A percentile compares a stretch with the other conserved stretches of the same genome.
These are phyloP conservation scores for Apostasia shenzhenica DNA, from an alignment of 106 monocot genomes.

Conservation along the genomic window DNA sequence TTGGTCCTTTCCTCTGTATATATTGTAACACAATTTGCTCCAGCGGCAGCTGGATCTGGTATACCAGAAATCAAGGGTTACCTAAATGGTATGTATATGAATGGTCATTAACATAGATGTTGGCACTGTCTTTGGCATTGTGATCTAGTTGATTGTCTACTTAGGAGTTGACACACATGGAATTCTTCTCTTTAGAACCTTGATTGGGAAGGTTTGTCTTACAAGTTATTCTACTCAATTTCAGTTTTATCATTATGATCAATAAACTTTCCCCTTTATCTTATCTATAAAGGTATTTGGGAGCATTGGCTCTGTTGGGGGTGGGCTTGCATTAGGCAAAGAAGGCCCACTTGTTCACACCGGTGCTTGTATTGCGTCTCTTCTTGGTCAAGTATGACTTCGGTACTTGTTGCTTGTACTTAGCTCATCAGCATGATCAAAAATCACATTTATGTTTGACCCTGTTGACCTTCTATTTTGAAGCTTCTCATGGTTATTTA, in stretches of 20 bases:
- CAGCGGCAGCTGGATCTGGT: constrained; percentile 99
- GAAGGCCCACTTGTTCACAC: constrained; percentile 99
- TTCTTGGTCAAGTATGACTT: constrained; percentile 77
- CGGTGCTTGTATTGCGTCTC: constrained; percentile 98
- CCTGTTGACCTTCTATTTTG: no score
- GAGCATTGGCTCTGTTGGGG: constrained; percentile 96
- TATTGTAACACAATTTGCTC: constrained; percentile 90
- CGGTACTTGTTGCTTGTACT: constrained; percentile 2
- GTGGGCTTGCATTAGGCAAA: constrained; percentile 96
- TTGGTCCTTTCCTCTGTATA: constrained; percentile 85
- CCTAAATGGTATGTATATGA: constrained; percentile 66
- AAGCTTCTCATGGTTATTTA: no score
- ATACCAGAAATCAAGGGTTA: constrained; percentile 99
- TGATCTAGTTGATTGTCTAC: constrained; percentile 11
- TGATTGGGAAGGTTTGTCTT: constrained; percentile 77
- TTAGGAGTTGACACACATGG: constrained; percentile 97
- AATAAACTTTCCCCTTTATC: constrained; percentile 1
- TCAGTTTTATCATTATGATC: background rate
- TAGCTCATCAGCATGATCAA: no score
- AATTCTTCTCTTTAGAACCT: constrained; percentile 92
- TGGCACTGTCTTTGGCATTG: background rate
- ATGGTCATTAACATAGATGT: background rate
- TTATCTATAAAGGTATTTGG: constrained; percentile 70
- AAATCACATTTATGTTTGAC: no score
- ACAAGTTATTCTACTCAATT: constrained; percentile 1